These are phyloP conservation scores for Melocanna baccifera DNA, from an alignment of 176 grass and related monocot genomes.

Conservation along the genomic window DNA sequence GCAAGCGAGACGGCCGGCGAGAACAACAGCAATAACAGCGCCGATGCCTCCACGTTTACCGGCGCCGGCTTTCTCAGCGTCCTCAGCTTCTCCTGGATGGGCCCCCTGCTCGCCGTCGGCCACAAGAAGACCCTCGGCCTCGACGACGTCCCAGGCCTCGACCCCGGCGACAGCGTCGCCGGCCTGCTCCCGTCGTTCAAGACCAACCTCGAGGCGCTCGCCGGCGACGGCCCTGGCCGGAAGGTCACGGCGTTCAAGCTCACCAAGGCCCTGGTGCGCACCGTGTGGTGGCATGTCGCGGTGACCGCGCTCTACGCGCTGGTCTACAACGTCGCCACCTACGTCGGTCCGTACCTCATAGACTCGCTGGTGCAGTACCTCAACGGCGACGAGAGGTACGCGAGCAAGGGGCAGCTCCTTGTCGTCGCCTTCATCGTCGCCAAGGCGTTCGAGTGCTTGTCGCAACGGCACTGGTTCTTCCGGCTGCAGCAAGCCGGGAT, in stretches of 20 bases:
- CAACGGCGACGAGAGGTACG: slow-evolving; percentile 49
- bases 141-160: slow-evolving; percentile 65
- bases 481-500: slow-evolving; percentile 56
- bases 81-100: slow-evolving; percentile 82
- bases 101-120: slow-evolving; percentile 52
- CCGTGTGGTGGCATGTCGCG: slow-evolving; percentile 52
- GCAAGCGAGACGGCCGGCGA: neutral
- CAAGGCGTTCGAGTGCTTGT: slow-evolving; percentile 69
- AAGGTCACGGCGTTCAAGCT: slow-evolving; percentile 65
- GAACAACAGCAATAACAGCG: neutral
- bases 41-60: slow-evolving; percentile 40
- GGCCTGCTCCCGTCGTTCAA: slow-evolving; percentile 55
- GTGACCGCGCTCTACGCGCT: slow-evolving; percentile 64
- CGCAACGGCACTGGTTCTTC: slow-evolving; percentile 56
- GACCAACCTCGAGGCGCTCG: slow-evolving; percentile 45
- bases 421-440: slow-evolving; percentile 57
- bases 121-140: slow-evolving; percentile 61
- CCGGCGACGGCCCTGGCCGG: neutral
- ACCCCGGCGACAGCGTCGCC: slow-evolving; percentile 44
- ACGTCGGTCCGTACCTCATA: slow-evolving; percentile 85
- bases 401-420: slow-evolving; percentile 53
- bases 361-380: slow-evolving; percentile 85
- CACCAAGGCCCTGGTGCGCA: slow-evolving; percentile 60
- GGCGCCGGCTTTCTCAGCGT: slow-evolving; percentile 62
- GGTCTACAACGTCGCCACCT: slow-evolving; percentile 60